Base-by-base conservation (phyloP, 371 early-diverging fungal genomes). In the Chytridium lagenaria region DNA sequence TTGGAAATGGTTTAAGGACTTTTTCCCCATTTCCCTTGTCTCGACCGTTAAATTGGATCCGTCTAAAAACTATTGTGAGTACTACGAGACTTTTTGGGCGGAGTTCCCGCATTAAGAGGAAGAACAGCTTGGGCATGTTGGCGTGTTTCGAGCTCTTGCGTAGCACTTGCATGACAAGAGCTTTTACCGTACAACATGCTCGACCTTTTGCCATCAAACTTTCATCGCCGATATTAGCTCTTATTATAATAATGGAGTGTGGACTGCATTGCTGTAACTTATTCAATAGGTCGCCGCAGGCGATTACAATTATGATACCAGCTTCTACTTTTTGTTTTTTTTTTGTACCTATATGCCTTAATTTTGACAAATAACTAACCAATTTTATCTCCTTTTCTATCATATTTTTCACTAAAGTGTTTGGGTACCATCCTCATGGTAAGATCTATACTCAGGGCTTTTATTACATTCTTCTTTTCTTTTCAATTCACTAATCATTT, bases 1-100 rank as follows among this genome's bases (percentile, higher is more conserved):
- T 23, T 95, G 95, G 95, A 85, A 72, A 40, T 90, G 91, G 79
- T 87, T 93, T 78, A 88, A 88, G 1, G 90, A 89, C 31, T 96
- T 91, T 73, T 96, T 93, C 71, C 94, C 94, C 2, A 87, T 89
- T 52, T 81, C 79, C 5, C 84, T 95, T 19, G 83, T 90, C 79
- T 88, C 92, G 83, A 93, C 90, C 80, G 81, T 71, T 1, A 92
- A 93, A n/a, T 77, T 94, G 65, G 92, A 92, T 74, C 91, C 93
- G 1, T 75, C 79, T 12, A 86, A 88, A 64, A 93, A 90, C 74
- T 85, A 85, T 63, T 16, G 72, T 51, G 36, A 81, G 50, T 81
- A 82, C 10, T 23, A 7, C 34, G 26, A 5, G 26, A 57, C 26
- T 30, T 23, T 7, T 57, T 57, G 15, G 7, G 57, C 57, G 26